Evolutionary conservation across 192 early-diverging fungal genomes (phyloP), one percentile per base, ranked within the genome.

Genomic region (Podila epicladia): DNA sequence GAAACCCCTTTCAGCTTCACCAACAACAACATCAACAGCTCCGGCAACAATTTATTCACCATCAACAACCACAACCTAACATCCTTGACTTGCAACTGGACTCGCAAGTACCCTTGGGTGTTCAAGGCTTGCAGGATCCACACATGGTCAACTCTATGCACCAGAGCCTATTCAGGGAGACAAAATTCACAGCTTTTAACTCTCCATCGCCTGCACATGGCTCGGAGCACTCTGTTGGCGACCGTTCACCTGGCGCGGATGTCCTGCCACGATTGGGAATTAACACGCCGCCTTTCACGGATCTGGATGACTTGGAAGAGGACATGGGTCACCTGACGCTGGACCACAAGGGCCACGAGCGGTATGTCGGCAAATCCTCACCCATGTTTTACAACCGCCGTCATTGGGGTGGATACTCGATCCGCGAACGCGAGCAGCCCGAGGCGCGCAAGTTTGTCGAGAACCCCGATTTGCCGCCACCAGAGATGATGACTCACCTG

Each of bases 311-410:
- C 60, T 57, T 89, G 53, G 89, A 92, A 62, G 89, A 90, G 45
- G 82, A 86, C 22, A 87, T 90, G 50, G 91, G 91, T 1, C 88
- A 92, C 51, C 71, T 95, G 55, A 89, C 92, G 3, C 83, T 93
- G 45, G 93, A 95, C 74, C 90, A 89, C 51, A 89, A 89, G 50
- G 93, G 92, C 20, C 90, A 89, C 26, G 82, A 92, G 53, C 84
- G 93, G 15, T 95, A 93, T 65, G 85, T 92, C 20, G 93, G 93
- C 33, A 71, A 90, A 86, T 74, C 92, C 85, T 71, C 92, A 88
- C 45, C 87, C 85, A 83, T 93, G 92, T 83, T 83, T 90, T 37
- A 91, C 65, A 93, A 88, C 70, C 77, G 90, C 29, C 71, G 75
- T 6, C 75, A 79, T 31, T 79, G 69, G 69, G 75, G 75, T 13